Conservation (phyloP, 2,329 filamentous ascomycete genomes). For the Ascochyta fabae region DNA sequence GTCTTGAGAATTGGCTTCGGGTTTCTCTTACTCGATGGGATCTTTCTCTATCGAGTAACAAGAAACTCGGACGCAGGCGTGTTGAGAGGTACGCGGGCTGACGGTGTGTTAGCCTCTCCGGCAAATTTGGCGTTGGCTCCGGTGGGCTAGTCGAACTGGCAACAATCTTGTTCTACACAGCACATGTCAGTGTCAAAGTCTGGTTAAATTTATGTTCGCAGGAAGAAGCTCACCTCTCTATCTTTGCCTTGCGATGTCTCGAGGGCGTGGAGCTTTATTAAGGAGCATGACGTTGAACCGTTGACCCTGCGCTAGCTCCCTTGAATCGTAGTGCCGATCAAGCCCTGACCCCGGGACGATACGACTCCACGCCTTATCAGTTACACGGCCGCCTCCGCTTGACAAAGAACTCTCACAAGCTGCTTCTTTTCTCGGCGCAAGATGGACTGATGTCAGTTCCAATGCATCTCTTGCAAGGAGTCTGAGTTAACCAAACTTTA, state of each 20-base stretch:
- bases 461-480: not conserved
- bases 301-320: conserved; percentile 40
- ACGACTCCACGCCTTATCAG: conserved; percentile 33
- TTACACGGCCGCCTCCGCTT: conserved; percentile 16
- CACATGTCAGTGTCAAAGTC: not conserved
- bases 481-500: not conserved
- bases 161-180: not conserved
- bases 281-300: conserved; percentile 27
- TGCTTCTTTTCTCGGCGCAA: not conserved
- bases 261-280: conserved; percentile 20
- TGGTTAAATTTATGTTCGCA: not conserved
- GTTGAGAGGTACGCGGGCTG: conserved; percentile 37
- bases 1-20: conserved; percentile 6
- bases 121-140: conserved; percentile 27
- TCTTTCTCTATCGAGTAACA: conserved; percentile 44
- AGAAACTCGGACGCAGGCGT: conserved; percentile 17
- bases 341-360: conserved; percentile 10
- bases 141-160: conserved; percentile 8
- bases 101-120: conserved; percentile 33
- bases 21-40: conserved; percentile 45
- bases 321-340: conserved; percentile 30
- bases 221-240: not conserved
- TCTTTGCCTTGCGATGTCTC: not conserved
- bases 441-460: not conserved
- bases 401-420: conserved; percentile 1